Percentiles rank a stretch among this genome's conserved stretches.
phyloP scores from a whole-genome alignment of 2,329 filamentous ascomycete species.

The Aureobasidium sp. region DNA sequence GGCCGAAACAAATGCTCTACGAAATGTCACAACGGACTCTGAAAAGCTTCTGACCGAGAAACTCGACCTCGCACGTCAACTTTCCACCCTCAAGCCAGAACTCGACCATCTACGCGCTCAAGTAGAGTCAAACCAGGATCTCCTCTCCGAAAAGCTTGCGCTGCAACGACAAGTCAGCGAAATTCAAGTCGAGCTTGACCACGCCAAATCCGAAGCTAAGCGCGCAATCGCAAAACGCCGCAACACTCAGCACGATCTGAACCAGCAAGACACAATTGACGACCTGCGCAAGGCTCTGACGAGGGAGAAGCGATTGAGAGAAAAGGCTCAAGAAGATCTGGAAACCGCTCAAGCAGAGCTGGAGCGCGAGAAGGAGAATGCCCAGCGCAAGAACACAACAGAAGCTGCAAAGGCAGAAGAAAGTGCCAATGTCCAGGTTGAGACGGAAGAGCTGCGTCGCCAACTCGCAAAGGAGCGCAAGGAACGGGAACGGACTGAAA shows the following conservation, averaged over 20 bases:
- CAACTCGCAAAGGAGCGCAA: slow-evolving; percentile 46
- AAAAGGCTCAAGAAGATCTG: slow-evolving; percentile 34
- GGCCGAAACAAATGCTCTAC: slow-evolving; percentile 65
- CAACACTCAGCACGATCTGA: slow-evolving; percentile 43
- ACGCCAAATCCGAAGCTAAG: slow-evolving; percentile 64
- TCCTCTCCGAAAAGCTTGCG: slow-evolving; percentile 71
- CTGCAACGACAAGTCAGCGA: slow-evolving; percentile 71
- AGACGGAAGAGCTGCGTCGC: slow-evolving; percentile 42
- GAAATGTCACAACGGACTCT: slow-evolving; percentile 60
- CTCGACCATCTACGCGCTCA: slow-evolving; percentile 56
- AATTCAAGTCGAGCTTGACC: slow-evolving; percentile 73
- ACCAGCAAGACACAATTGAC: slow-evolving; percentile 35
- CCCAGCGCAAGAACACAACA: slow-evolving; percentile 26
- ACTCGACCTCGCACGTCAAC: slow-evolving; percentile 52
- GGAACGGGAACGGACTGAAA: slow-evolving; percentile 46
- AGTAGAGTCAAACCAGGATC: slow-evolving; percentile 54
- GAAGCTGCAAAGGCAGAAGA: slow-evolving; percentile 37
- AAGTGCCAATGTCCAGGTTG: slow-evolving; percentile 32
- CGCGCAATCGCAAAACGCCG: slow-evolving; percentile 46
- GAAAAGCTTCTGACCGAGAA: slow-evolving; percentile 63
- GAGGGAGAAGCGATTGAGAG: slow-evolving; percentile 39
- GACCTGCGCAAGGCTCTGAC: slow-evolving; percentile 41
- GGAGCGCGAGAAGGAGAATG: slow-evolving; percentile 27
- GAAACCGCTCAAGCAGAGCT: slow-evolving; percentile 28
- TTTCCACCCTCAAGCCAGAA: slow-evolving; percentile 53